A percentile compares a stretch with the other conserved stretches of the same genome.
Conservation (phyloP, 169 alveolate species). For the Plasmodium adleri region DNA sequence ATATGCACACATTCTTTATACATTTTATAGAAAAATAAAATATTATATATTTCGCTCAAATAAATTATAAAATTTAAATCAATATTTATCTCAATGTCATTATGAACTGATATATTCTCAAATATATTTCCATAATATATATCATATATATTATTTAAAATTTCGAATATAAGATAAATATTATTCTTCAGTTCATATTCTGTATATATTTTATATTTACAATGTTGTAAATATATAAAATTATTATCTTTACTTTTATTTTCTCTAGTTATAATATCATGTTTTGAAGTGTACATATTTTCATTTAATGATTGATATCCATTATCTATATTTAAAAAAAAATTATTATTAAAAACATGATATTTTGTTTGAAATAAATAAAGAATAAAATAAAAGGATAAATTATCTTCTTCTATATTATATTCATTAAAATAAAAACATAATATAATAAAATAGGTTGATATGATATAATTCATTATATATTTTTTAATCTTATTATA, state of each 20-base stretch:
- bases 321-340: background rate
- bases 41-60: slow-evolving; percentile 73
- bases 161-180: slow-evolving; percentile 52
- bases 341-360: slow-evolving; percentile 16
- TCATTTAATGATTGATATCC: background rate
- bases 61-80: slow-evolving; percentile 55
- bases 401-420: slow-evolving; percentile 26
- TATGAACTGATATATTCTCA: slow-evolving; percentile 1
- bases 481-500: slow-evolving; percentile 42
- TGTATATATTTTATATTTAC: slow-evolving; percentile 6
- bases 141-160: slow-evolving; percentile 59
- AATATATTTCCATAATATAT: slow-evolving; percentile 37
- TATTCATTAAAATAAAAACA: slow-evolving; percentile 48
- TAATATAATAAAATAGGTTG: slow-evolving; percentile 21
- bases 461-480: slow-evolving; percentile 28
- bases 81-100: slow-evolving; percentile 23
- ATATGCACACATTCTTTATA: slow-evolving; percentile 31
- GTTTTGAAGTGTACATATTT: background rate
- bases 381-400: slow-evolving; percentile 37
- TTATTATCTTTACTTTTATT: background rate
- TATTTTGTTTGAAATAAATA: slow-evolving; percentile 32
- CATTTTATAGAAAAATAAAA: slow-evolving; percentile 38
- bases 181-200: slow-evolving; percentile 31
- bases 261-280: too few species aligned
- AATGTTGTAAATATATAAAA: background rate